Percentiles rank a stretch among this genome's conserved stretches.
Conservation (phyloP, 805 yeast species). For the Cyberlindnera americana region DNA sequence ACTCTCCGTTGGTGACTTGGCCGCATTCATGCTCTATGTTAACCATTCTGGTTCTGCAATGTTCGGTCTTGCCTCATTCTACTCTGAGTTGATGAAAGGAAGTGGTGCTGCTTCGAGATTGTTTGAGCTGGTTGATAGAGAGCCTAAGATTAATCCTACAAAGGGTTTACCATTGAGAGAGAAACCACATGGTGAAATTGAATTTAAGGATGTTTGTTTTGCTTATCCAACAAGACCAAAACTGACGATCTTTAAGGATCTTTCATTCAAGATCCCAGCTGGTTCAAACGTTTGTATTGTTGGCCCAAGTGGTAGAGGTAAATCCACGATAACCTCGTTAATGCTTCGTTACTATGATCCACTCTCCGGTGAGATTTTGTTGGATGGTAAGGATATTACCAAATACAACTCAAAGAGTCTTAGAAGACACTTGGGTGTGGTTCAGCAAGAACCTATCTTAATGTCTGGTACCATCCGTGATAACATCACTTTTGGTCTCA, state of each 20-base stretch:
- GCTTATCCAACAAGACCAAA: constrained; percentile 87
- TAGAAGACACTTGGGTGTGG: constrained; percentile 62
- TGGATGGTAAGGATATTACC: constrained; percentile 52
- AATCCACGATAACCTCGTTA: constrained; percentile 70
- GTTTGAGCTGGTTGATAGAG: constrained; percentile 79
- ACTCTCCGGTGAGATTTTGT: constrained; percentile 41
- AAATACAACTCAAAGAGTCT: constrained; percentile 47
- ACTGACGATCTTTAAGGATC: constrained; percentile 46
- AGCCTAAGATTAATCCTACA: constrained; percentile 66
- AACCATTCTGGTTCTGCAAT: constrained; percentile 92
- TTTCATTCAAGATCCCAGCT: constrained; percentile 45
- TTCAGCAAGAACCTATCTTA: constrained; percentile 72
- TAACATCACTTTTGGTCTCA: constrained; percentile 69
- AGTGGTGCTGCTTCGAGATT: constrained; percentile 93
- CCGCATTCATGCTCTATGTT: constrained; percentile 92
- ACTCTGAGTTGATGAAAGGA: constrained; percentile 96
- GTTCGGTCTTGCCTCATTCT: constrained; percentile 88
- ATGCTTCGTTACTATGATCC: constrained; percentile 54
- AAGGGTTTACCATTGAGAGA: constrained; percentile 47
- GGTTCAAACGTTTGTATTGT: constrained; percentile 70
- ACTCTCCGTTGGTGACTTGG: constrained; percentile 82
- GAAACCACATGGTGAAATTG: constrained; percentile 44
- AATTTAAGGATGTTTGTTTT: constrained; percentile 65
- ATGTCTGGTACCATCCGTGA: constrained; percentile 79
- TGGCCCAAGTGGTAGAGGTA: constrained; percentile 91